phyloP scores from a whole-genome alignment of 2,329 filamentous ascomycete genomes.

The Fusarium mangiferae region DNA sequence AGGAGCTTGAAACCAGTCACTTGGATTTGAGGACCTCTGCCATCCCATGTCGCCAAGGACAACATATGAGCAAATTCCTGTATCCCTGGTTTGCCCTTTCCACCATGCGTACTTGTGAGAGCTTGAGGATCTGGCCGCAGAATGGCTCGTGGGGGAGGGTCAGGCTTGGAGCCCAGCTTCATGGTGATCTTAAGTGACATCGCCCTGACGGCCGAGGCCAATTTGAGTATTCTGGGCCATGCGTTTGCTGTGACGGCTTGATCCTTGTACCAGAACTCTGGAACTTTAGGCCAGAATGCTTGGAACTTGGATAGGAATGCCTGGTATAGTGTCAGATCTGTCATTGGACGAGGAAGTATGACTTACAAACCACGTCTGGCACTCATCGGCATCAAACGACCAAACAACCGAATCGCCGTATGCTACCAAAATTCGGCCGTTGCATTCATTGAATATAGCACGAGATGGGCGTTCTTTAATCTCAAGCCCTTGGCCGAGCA shows the following conservation, averaged over 20 bases:
- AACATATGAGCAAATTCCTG: slow-evolving; percentile 36
- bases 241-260: slow-evolving; percentile 42
- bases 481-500: slow-evolving; percentile 49
- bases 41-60: slow-evolving; percentile 15
- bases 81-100: neutral
- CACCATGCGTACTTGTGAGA: neutral
- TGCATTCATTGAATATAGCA: slow-evolving; percentile 12
- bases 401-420: slow-evolving; percentile 51
- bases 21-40: neutral
- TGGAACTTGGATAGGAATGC: slow-evolving; percentile 55
- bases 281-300: slow-evolving; percentile 54
- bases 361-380: slow-evolving; percentile 59
- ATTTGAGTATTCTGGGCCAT: slow-evolving; percentile 47
- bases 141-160: slow-evolving; percentile 24
- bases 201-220: slow-evolving; percentile 36
- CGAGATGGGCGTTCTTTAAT: slow-evolving; percentile 46
- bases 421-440: slow-evolving; percentile 49
- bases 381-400: slow-evolving; percentile 52
- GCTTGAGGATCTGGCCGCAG: slow-evolving; percentile 24
- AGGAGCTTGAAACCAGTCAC: slow-evolving; percentile 22
- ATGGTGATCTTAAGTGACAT: slow-evolving; percentile 39
- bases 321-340: slow-evolving; percentile 38
- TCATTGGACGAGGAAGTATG: neutral
- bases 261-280: slow-evolving; percentile 51
- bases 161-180: slow-evolving; percentile 31